Evolutionary conservation across 169 alveolate genomes (phyloP).

Genomic region (Cryptosporidium baileyi): DNA sequence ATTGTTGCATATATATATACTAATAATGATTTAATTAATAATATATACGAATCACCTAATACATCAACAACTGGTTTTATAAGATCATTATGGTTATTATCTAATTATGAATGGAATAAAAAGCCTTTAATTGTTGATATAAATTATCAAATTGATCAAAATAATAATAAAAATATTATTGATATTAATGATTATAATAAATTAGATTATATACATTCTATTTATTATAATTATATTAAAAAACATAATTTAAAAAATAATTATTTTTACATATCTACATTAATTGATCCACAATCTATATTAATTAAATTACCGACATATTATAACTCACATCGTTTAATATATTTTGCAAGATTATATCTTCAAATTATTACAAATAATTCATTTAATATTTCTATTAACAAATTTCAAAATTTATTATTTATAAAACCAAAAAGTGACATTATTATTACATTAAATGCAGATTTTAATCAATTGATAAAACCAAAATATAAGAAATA

Average conservation of each 20-base stretch:
- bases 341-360: conserved; percentile 21
- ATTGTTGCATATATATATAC: conserved; percentile 48
- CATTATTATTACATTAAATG: not conserved
- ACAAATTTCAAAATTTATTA: not conserved
- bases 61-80: conserved; percentile 57
- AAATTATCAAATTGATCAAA: conserved; percentile 21
- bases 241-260: not conserved
- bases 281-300: conserved; percentile 53
- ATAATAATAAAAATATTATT: not conserved
- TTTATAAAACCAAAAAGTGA: conserved; percentile 2
- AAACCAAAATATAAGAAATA: not conserved
- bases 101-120: conserved; percentile 45
- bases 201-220: conserved; percentile 26
- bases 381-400: not conserved
- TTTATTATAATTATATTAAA: not conserved
- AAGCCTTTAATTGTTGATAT: conserved; percentile 33
- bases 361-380: conserved; percentile 4
- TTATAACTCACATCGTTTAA: conserved; percentile 19
- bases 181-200: not conserved
- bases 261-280: conserved; percentile 28
- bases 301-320: conserved; percentile 24
- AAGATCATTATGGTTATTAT: conserved; percentile 21
- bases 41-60: not conserved
- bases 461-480: not conserved
- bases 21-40: not conserved